Base-by-base conservation (phyloP, 2,329 filamentous ascomycete genomes). In the Talaromyces sp. region DNA sequence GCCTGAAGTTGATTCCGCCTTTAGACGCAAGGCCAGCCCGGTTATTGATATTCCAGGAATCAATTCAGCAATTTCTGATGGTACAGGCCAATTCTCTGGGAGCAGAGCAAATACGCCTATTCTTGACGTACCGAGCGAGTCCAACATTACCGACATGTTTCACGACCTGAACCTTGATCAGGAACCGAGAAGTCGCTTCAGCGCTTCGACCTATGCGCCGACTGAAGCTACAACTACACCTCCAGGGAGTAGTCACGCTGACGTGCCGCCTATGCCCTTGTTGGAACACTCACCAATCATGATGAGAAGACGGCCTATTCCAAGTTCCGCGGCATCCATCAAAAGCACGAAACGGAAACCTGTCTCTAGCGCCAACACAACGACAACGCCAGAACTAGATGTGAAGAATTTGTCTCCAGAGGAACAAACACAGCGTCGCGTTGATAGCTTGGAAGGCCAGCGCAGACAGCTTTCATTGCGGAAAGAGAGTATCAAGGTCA, bases 401-500 rank as follows among this genome's bases (percentile, higher is more conserved):
- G 28, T 48, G 13, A 46, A 57, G 19, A 39, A 31, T 17, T 35
- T 60, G 25, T 37, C 87, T 0, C 81, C 83, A 3, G 85, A 89
- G 69, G 70, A 80, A 19, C 76, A 81, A 60, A 78, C 83, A 1
- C 78, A 81, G 36, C 85, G 87, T 67, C 86, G 86, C 28, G 83
- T 93, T 15, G 80, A 84, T 9, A 79, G 81, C 60, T 79, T 94
- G 22, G 83, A 88, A 66, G 83, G 85, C 4, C 82, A 84, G 65
- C 81, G 89, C 31, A 79, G 85, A 41, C 80, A 82, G 51, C 80
- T 94, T 7, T 77, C 78, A 1, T 84, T 88, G 67, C 84, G 89
- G 45, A 84, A 86, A 56, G 78, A 81, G 61, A 93, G 92, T 73
- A 84, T 93, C 66, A 81, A 84, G 68, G 84, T 80, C 22, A 84